Base-by-base conservation (phyloP, 257 asterid genomes). In the Nicotiana tabacum region DNA sequence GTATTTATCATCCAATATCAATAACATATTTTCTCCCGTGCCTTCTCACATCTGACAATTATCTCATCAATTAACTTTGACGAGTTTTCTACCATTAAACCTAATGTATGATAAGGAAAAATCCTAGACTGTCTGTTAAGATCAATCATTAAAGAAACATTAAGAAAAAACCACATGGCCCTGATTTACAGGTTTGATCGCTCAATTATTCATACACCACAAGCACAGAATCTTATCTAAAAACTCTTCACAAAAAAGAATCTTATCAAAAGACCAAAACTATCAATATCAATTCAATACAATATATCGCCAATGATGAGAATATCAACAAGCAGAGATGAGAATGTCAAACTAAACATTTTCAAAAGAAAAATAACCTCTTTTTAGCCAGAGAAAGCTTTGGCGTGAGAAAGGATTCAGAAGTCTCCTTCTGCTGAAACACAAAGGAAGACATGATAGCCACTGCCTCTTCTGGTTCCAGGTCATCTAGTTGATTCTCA, bases 391-490 rank as follows among this genome's bases (percentile, higher is more conserved):
- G 90, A 80, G 94, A 86, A 77, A 96, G 93, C 90, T 89, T 96
- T 48, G 98, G 95, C 3, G 98, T 93, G 87, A 96, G 95, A 86
- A 94, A 92, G 83, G 97, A 96, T 85, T 93, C 97, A 83, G 97
- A 91, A 85, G 98, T 83, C 64, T 94, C 92, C 84, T 84, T 90
- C 84, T 96, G 98, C 97, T 96, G 98, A 91, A 96, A 96, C 85
- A 96, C 98, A 86, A 96, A 94, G 53, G 98, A 94, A 77, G 99
- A 96, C 99, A 96, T 96, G 48, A 96, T 91, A 13, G 99, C 99
- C 85, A 94, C 98, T 82, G 97, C 98, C 91, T 96, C 99, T 90
- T 96, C 99, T 43, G 99, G 98, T 87, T 93, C 98, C 87, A 96
- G 90, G 85, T 90, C 99, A 83, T 92, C 95, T 84, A 96, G 88